A percentile compares a stretch with the other conserved stretches of the same genome.
These are phyloP conservation scores for Yamadazyma dushanensis DNA, from an alignment of 1,139 yeast genomes.

Conservation along the genomic window DNA sequence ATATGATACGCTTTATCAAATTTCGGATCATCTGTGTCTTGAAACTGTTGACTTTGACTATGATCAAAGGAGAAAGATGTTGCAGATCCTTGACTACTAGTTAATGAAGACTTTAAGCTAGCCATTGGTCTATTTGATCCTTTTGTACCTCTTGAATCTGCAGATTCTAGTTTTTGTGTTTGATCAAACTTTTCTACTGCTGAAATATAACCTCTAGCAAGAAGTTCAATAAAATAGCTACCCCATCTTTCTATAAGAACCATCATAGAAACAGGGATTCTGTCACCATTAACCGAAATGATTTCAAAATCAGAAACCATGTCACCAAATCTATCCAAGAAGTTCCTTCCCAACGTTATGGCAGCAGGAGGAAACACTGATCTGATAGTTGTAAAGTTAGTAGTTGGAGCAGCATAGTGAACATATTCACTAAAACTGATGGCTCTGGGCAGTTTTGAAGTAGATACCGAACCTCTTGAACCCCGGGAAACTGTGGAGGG, in stretches of 20 bases:
- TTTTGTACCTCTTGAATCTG: conserved; percentile 1
- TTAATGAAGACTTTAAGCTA: conserved; percentile 14
- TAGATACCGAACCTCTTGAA: conserved; percentile 13
- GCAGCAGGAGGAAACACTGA: conserved; percentile 77
- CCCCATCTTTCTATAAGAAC: conserved; percentile 77
- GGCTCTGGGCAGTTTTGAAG: conserved; percentile 21
- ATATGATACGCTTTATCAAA: conserved; percentile 17
- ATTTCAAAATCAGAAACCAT: conserved; percentile 70
- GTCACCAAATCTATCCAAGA: conserved; percentile 65
- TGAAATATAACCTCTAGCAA: conserved; percentile 63
- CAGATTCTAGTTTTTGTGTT: conserved; percentile 20
- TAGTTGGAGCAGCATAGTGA: conserved; percentile 72
- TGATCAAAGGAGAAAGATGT: conserved; percentile 5
- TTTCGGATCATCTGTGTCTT: conserved; percentile 7
- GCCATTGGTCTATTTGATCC: conserved; percentile 9
- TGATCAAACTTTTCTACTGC: conserved; percentile 52
- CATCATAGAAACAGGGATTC: conserved; percentile 59
- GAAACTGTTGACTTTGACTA: too few species aligned
- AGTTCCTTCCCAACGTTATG: conserved; percentile 71
- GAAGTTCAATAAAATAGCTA: conserved; percentile 56
- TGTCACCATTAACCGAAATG: conserved; percentile 64
- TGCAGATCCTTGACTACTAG: conserved; percentile 15
- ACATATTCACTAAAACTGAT: conserved; percentile 66
- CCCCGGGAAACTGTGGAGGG: conserved; percentile 17
- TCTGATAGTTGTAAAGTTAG: conserved; percentile 62